phyloP scores from a whole-genome alignment of 805 yeast species.

The Candida namnaoensis region DNA sequence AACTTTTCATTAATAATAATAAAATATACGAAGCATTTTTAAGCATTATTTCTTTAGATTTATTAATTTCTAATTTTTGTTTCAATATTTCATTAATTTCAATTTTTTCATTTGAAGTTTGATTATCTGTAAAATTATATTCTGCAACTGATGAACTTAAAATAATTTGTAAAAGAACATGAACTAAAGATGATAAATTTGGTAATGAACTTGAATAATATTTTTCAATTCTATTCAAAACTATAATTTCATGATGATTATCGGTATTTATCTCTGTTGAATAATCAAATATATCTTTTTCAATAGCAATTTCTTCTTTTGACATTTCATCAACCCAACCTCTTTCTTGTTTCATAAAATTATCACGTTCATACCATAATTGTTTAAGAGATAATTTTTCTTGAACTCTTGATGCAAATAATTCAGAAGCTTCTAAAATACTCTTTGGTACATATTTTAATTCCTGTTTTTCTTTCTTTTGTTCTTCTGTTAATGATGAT shows the following conservation, averaged over 20 bases:
- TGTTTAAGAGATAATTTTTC: conserved; percentile 65
- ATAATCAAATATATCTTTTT: conserved; percentile 20
- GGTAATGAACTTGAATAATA: conserved; percentile 48
- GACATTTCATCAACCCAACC: conserved; percentile 34
- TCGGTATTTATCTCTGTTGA: conserved; percentile 11
- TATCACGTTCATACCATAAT: conserved; percentile 61
- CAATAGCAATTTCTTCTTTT: conserved; percentile 3
- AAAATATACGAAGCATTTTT: conserved; percentile 52
- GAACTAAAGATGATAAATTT: conserved; percentile 52
- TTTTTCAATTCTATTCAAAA: conserved; percentile 47
- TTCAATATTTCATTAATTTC: conserved; percentile 9
- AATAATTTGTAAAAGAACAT: conserved; percentile 57
- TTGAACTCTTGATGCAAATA: conserved; percentile 52
- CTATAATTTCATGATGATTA: conserved; percentile 22
- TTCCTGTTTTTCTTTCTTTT: background rate
- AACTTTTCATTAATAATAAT: conserved; percentile 59
- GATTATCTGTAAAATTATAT: background rate
- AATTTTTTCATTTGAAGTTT: background rate
- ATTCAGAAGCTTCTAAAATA: conserved; percentile 68
- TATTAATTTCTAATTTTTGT: conserved; percentile 35
- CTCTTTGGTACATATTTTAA: conserved; percentile 52
- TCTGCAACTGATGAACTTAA: conserved; percentile 32
- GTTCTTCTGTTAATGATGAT: conserved; percentile 2
- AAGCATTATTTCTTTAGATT: conserved; percentile 54
- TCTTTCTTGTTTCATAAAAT: conserved; percentile 66